Evolutionary conservation across 768 basidiomycete genomes (phyloP), one percentile per base, ranked within the genome.

Genomic region (Chalciporus chontae): DNA sequence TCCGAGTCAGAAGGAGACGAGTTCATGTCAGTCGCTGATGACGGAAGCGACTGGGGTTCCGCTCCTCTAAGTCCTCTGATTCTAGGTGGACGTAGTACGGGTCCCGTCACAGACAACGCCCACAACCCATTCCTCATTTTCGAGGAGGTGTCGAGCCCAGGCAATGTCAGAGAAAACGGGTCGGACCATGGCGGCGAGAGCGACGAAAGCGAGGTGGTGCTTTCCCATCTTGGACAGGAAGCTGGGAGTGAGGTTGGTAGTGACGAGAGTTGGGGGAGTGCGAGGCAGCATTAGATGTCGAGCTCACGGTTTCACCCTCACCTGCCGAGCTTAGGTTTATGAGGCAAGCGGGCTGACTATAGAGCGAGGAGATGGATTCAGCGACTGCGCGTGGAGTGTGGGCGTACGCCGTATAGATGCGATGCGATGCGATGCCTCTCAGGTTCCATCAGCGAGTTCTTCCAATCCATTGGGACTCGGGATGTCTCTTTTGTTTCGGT

Each of bases 241-340:
- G n/a, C n/a, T n/a, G n/a, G n/a, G n/a, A n/a, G n/a, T n/a, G n/a
- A n/a, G n/a, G n/a, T n/a, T n/a, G n/a, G n/a, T n/a, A 63, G 62
- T 5, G 63, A 59, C 3, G 57, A 53, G 40, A 63, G 62, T 19
- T 62, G 63, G 63, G 63, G 59, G 26, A 65, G 63, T 26, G 63
- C 52, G 27, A 55, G 48, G 44, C 44, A 46, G 40, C 50, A 59
- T 36, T 55, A 54, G 49, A 15, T 39, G 27, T n/a, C n/a, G 24
- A 7, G 24, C 13, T 40, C 19, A 15, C 5, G n/a, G n/a, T n/a
- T n/a, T n/a, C n/a, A n/a, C n/a, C n/a, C n/a, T n/a, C n/a, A n/a
- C n/a, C n/a, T n/a, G n/a, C n/a, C n/a, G n/a, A n/a, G n/a, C n/a
- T n/a, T n/a, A n/a, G 32, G 13, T 34, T 4, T n/a, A 34, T 13